Conservation (phyloP, 805 yeast species). For the Ogataea naganishii region DNA sequence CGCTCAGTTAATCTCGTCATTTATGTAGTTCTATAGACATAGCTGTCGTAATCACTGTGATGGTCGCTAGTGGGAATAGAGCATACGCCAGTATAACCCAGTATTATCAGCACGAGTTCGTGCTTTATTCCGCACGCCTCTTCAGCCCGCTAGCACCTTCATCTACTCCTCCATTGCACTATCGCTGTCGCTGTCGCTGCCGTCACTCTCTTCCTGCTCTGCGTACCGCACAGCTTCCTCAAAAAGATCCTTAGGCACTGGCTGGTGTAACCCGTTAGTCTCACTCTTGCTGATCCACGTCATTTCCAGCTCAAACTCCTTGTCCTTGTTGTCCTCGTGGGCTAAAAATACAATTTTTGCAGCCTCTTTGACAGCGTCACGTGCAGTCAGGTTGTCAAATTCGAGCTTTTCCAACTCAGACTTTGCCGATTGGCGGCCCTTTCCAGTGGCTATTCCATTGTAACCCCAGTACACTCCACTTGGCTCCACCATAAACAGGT, state of each 20-base stretch:
- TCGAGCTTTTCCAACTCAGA: conserved; percentile 91
- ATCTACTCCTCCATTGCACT: conserved; percentile 25
- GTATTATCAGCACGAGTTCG: too few species aligned
- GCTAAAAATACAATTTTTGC: conserved; percentile 90
- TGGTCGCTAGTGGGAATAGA: too few species aligned
- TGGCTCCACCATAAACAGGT: conserved; percentile 94
- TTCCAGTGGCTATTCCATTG: conserved; percentile 94
- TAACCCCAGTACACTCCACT: conserved; percentile 98
- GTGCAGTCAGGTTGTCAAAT: conserved; percentile 55
- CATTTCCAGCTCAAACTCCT: conserved; percentile 91
- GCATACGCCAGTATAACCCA: too few species aligned
- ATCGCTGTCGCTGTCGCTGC: conserved; percentile 39
- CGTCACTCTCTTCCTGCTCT: conserved; percentile 69
- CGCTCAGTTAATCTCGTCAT: too few species aligned
- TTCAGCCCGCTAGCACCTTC: too few species aligned
- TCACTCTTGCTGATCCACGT: conserved; percentile 77
- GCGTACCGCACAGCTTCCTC: conserved; percentile 82
- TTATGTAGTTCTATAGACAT: too few species aligned
- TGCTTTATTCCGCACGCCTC: too few species aligned
- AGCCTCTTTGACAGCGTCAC: conserved; percentile 86
- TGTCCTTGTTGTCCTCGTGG: conserved; percentile 96
- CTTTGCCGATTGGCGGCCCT: conserved; percentile 97
- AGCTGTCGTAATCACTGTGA: too few species aligned
- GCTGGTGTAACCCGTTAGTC: conserved; percentile 72
- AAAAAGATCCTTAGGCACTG: conserved; percentile 70